Percentiles rank a stretch among this genome's conserved stretches.
These are phyloP conservation scores for Candida parachauliodes DNA, from an alignment of 805 yeast species.

Conservation along the genomic window DNA sequence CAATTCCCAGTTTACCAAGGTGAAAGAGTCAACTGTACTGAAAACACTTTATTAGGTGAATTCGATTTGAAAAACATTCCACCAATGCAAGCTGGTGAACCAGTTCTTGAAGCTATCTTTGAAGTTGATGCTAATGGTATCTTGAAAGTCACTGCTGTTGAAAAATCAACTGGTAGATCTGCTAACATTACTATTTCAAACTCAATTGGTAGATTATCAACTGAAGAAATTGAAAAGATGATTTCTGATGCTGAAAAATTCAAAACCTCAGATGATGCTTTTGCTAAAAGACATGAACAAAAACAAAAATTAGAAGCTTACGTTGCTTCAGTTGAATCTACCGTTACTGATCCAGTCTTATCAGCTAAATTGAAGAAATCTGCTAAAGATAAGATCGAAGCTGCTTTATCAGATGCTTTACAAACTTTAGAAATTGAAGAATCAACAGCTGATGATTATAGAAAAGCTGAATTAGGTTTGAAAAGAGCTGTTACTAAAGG, in stretches of 20 bases:
- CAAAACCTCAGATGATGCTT: constrained; percentile 98
- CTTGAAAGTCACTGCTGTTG: constrained; percentile 49
- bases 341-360: constrained; percentile 97
- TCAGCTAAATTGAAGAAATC: constrained; percentile 97
- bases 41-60: constrained; percentile 50
- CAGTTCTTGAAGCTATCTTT: constrained; percentile 47
- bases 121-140: constrained; percentile 51
- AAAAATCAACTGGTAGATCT: constrained; percentile 48
- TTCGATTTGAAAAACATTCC: constrained; percentile 50
- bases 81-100: constrained; percentile 50
- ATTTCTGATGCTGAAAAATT: constrained; percentile 50
- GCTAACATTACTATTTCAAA: constrained; percentile 49
- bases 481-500: constrained; percentile 99
- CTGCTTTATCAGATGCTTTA: constrained; percentile 96
- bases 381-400: constrained; percentile 95
- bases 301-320: constrained; percentile 98
- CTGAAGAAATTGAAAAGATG: constrained; percentile 49
- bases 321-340: constrained; percentile 92
- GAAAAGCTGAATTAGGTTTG: constrained; percentile 98
- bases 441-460: constrained; percentile 91
- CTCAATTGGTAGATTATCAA: constrained; percentile 48
- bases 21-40: constrained; percentile 50
- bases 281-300: constrained; percentile 99
- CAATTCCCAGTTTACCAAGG: constrained; percentile 52
- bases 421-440: constrained; percentile 97